Percentiles rank a stretch among this genome's conserved stretches.
Evolutionary conservation across 2,329 filamentous ascomycete species (phyloP).

Genomic region (Fusarium sp.): DNA sequence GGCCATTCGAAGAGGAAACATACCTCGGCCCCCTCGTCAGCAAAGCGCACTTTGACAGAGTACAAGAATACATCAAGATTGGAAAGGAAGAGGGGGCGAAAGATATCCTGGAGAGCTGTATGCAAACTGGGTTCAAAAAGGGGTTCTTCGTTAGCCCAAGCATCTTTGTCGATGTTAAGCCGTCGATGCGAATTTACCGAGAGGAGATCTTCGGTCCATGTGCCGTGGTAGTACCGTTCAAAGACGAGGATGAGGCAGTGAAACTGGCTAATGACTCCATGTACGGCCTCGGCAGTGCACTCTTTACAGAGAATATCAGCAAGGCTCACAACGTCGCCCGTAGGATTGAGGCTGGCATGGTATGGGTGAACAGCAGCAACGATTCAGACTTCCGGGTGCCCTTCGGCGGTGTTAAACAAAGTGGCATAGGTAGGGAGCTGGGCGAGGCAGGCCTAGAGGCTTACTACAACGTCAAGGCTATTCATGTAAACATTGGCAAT

Average conservation of each 20-base stretch:
- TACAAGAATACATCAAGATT: background rate
- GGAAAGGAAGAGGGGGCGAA: background rate
- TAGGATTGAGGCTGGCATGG: background rate
- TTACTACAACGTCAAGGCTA: background rate
- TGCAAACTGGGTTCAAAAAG: background rate
- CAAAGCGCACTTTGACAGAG: background rate
- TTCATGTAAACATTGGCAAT: slow-evolving; percentile 4
- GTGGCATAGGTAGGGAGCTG: slow-evolving; percentile 4
- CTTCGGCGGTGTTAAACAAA: slow-evolving; percentile 7
- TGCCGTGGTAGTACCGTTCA: background rate
- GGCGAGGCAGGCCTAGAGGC: background rate
- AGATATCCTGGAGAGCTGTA: background rate
- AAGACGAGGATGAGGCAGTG: background rate
- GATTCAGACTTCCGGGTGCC: background rate
- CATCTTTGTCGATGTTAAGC: slow-evolving; percentile 1
- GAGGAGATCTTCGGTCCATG: slow-evolving; percentile 5
- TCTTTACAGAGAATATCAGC: background rate
- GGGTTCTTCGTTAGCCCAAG: slow-evolving; percentile 2
- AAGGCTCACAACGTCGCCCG: background rate
- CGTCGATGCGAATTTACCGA: background rate
- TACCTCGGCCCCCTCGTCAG: slow-evolving; percentile 1
- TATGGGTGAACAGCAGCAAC: slow-evolving; percentile 4
- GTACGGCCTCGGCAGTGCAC: background rate
- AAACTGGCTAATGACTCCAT: background rate
- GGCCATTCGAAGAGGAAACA: background rate